Evolutionary conservation across 306 rosid species (phyloP).

Genomic region (Cicer chorassanicum): DNA sequence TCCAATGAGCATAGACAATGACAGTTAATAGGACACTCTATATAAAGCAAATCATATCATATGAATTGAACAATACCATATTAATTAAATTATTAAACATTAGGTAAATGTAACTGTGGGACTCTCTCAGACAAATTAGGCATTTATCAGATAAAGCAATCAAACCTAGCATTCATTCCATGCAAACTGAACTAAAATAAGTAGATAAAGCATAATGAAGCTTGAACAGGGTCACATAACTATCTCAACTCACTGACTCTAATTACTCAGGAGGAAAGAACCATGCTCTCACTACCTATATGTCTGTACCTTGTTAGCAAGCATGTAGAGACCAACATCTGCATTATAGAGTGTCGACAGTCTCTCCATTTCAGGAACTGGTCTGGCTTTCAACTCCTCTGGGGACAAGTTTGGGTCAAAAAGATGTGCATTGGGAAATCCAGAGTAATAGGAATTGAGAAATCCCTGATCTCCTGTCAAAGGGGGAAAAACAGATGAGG

Average conservation of each 20-base stretch:
- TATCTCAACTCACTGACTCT: constrained; percentile 19
- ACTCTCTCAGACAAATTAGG: constrained; percentile 19
- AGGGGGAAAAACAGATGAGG: constrained; percentile 30
- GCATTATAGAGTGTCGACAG: constrained; percentile 96
- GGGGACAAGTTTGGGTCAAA: constrained; percentile 76
- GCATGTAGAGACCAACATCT: constrained; percentile 99
- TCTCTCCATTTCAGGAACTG: constrained; percentile 88
- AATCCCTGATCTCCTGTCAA: constrained; percentile 96
- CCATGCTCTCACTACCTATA: constrained; percentile 27
- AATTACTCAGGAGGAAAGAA: constrained; percentile 25
- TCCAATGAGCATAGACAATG: constrained; percentile 21
- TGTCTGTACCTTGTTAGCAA: constrained; percentile 87
- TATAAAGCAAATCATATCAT: constrained; percentile 13
- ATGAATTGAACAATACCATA: neutral
- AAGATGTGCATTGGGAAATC: constrained; percentile 87
- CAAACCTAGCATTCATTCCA: neutral
- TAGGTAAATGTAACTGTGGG: neutral
- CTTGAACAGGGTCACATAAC: neutral
- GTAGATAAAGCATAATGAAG: constrained; percentile 34
- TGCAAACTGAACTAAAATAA: constrained; percentile 28
- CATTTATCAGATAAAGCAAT: constrained; percentile 19
- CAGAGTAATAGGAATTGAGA: constrained; percentile 90
- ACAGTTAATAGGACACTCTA: constrained; percentile 9
- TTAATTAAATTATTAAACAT: neutral
- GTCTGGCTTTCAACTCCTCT: constrained; percentile 67